Evolutionary conservation across 2,329 filamentous ascomycete species (phyloP).

Genomic region (Teratosphaeria zuluensis): DNA sequence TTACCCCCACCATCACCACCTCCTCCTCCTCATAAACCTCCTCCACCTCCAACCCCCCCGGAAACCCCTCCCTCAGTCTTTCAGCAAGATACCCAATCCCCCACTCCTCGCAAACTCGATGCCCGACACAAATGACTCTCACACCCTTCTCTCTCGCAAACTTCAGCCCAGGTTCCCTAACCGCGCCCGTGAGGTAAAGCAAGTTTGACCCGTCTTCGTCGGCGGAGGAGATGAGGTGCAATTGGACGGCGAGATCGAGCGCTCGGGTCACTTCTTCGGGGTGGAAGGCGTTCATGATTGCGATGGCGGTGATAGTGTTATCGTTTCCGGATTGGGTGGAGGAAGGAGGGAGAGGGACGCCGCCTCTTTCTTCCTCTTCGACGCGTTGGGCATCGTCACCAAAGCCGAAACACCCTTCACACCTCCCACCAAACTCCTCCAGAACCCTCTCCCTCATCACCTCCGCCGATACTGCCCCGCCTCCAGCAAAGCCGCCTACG

Average conservation of each 20-base stretch:
- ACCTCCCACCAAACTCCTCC: not conserved
- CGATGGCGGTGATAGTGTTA: not conserved
- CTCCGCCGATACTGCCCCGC: not conserved
- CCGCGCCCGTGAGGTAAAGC: not conserved
- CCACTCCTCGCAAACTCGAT: not conserved
- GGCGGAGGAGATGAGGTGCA: not conserved
- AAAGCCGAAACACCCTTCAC: not conserved
- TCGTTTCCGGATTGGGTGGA: not conserved
- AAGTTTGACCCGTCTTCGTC: not conserved
- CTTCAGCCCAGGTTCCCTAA: not conserved
- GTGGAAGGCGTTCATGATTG: not conserved
- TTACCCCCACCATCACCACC: too few relatives aligned
- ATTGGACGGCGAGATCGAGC: not conserved
- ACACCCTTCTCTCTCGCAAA: not conserved
- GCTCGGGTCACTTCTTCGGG: not conserved
- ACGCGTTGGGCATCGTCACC: too few relatives aligned
- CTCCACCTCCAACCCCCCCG: not conserved
- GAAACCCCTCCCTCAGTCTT: not conserved
- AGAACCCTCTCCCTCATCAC: not conserved
- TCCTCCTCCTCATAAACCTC: slow-evolving; percentile 1
- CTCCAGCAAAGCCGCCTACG: not conserved
- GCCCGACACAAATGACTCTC: not conserved
- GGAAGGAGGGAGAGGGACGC: not conserved
- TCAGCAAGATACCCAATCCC: not conserved
- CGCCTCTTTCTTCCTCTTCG: not conserved